These are phyloP conservation scores for Leccinum incarnatum DNA, from an alignment of 768 basidiomycete genomes.

Conservation along the genomic window DNA sequence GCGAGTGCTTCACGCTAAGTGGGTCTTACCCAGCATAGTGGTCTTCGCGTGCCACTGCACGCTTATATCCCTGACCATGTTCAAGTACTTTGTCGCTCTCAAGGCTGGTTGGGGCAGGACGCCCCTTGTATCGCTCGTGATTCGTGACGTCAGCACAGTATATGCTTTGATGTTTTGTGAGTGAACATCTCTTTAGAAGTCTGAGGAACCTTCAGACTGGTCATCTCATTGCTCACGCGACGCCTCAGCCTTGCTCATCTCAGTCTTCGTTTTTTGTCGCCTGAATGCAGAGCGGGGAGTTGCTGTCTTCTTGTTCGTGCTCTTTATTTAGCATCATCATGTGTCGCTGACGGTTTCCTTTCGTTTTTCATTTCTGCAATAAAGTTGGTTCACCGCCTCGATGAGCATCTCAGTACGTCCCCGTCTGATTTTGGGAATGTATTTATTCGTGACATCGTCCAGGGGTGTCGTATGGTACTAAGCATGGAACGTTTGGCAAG, in stretches of 20 bases:
- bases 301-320: slow-evolving; percentile 13
- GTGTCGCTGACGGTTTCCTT: slow-evolving; percentile 1
- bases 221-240: neutral
- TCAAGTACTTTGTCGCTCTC: slow-evolving; percentile 18
- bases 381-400: slow-evolving; percentile 15
- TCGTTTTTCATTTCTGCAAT: neutral
- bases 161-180: slow-evolving; percentile 12
- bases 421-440: neutral
- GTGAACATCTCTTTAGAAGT: neutral
- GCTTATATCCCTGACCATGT: slow-evolving; percentile 14
- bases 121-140: slow-evolving; percentile 20
- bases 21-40: neutral
- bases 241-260: slow-evolving; percentile 2
- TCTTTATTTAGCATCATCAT: neutral
- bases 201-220: neutral
- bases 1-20: neutral
- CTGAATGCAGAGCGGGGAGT: slow-evolving; percentile 2
- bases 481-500: slow-evolving; percentile 24
- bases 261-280: neutral
- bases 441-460: neutral
- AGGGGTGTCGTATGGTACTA: slow-evolving; percentile 28
- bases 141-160: slow-evolving; percentile 16
- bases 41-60: slow-evolving; percentile 8
- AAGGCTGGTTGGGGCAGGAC: slow-evolving; percentile 18
- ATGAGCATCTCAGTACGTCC: slow-evolving; percentile 14